phyloP scores from a whole-genome alignment of 441 rosid species.

The Pelargonium citronellum region DNA sequence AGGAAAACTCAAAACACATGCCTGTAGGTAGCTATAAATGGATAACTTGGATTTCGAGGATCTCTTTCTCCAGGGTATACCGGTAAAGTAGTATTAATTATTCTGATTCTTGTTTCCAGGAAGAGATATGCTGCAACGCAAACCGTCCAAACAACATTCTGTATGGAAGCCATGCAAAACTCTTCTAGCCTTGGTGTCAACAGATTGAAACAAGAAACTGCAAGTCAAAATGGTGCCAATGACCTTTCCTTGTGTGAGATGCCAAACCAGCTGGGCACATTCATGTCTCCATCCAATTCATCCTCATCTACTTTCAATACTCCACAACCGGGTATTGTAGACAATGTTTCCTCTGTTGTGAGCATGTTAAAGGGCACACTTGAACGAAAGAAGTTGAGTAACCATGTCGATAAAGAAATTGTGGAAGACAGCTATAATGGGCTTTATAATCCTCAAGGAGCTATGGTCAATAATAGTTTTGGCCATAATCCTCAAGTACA shows the following conservation, averaged over 20 bases:
- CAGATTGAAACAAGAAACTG: conserved; percentile 37
- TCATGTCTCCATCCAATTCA: conserved; percentile 48
- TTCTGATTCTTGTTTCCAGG: conserved; percentile 29
- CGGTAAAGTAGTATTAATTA: neutral
- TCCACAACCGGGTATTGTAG: conserved; percentile 32
- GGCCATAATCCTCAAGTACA: conserved; percentile 30
- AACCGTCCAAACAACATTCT: conserved; percentile 33
- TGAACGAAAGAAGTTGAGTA: conserved; percentile 46
- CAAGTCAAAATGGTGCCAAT: conserved; percentile 22
- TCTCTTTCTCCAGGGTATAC: too few species aligned
- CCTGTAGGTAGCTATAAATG: too few species aligned
- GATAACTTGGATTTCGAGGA: too few species aligned
- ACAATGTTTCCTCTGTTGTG: conserved; percentile 55
- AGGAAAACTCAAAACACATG: too few species aligned
- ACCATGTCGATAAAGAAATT: conserved; percentile 35
- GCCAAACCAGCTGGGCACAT: conserved; percentile 34
- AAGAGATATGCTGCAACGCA: conserved; percentile 68
- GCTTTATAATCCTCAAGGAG: conserved; percentile 31
- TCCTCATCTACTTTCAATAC: conserved; percentile 43
- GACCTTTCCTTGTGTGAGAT: conserved; percentile 32
- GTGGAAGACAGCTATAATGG: conserved; percentile 34
- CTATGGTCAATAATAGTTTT: conserved; percentile 24
- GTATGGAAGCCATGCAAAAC: conserved; percentile 34
- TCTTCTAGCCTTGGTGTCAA: conserved; percentile 24
- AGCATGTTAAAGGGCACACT: conserved; percentile 63